Evolutionary conservation across 1,284 basidiomycete species (phyloP).

Genomic region (Cutaneotrichosporon cavernicola): DNA sequence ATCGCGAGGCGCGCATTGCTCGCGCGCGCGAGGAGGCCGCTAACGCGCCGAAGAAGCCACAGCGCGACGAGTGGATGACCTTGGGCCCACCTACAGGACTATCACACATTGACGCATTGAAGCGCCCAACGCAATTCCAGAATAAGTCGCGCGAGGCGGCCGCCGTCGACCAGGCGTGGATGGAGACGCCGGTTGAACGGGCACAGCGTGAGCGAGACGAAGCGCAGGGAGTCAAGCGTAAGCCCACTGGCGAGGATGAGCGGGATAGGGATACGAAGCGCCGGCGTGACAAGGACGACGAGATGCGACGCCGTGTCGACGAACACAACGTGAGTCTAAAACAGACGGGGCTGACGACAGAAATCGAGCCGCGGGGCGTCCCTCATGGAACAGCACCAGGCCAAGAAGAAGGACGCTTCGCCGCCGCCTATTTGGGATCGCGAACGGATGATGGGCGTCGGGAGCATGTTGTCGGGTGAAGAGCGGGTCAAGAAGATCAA

Average conservation of each 20-base stretch:
- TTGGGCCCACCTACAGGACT: slow-evolving; percentile 73
- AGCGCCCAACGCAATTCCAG: slow-evolving; percentile 59
- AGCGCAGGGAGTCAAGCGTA: slow-evolving; percentile 74
- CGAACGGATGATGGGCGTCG: slow-evolving; percentile 77
- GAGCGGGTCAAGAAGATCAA: slow-evolving; percentile 71
- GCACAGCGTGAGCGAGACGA: slow-evolving; percentile 82
- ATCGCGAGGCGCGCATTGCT: slow-evolving; percentile 60
- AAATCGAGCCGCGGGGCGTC: slow-evolving; percentile 65
- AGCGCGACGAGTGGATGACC: slow-evolving; percentile 89
- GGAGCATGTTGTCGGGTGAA: slow-evolving; percentile 77
- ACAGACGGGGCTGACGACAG: slow-evolving; percentile 51
- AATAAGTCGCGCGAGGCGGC: slow-evolving; percentile 46
- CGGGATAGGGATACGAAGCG: slow-evolving; percentile 60
- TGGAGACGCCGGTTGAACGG: slow-evolving; percentile 84
- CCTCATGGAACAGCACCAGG: slow-evolving; percentile 66
- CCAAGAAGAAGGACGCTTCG: slow-evolving; percentile 54
- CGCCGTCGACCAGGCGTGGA: slow-evolving; percentile 68
- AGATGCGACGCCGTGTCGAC: slow-evolving; percentile 68
- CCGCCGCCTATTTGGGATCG: slow-evolving; percentile 80
- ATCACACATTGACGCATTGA: slow-evolving; percentile 61
- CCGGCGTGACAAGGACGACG: slow-evolving; percentile 69
- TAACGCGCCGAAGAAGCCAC: slow-evolving; percentile 50
- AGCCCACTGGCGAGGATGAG: slow-evolving; percentile 61
- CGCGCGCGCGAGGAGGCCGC: slow-evolving; percentile 59
- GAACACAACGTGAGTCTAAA: slow-evolving; percentile 68